Evolutionary conservation across 75 land plant species (phyloP).

Genomic region (Azolla pinnata): DNA sequence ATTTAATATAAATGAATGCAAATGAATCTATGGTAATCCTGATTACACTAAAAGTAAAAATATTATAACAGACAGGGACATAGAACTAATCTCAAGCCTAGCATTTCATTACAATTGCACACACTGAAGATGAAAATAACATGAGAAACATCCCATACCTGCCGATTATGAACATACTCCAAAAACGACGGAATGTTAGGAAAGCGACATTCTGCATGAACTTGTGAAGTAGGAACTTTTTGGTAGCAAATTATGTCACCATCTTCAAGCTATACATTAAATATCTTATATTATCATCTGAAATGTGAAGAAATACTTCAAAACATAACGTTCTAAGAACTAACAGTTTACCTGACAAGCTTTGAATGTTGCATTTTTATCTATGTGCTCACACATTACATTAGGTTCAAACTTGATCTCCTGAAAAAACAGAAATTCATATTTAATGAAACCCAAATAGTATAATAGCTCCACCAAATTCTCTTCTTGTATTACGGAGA

Average conservation of each 20-base stretch:
- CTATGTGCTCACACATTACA: slow-evolving; percentile 46
- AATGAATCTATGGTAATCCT: no score
- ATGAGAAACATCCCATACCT: slow-evolving; percentile 31
- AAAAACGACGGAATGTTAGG: slow-evolving; percentile 40
- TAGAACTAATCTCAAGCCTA: no score
- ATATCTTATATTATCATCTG: neutral
- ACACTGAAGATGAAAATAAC: no score
- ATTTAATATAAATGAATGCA: neutral
- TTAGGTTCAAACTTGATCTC: slow-evolving; percentile 46
- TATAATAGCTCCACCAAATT: neutral
- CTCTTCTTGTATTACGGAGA: neutral
- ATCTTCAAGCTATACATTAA: slow-evolving; percentile 31
- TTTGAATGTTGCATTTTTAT: slow-evolving; percentile 34
- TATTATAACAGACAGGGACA: no score
- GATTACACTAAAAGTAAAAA: no score
- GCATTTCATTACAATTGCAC: no score
- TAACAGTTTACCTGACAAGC: slow-evolving; percentile 28
- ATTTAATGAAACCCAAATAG: neutral
- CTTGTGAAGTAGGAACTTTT: slow-evolving; percentile 23
- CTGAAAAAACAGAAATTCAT: slow-evolving; percentile 12
- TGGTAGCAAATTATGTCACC: slow-evolving; percentile 41
- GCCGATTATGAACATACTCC: slow-evolving; percentile 36
- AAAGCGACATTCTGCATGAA: slow-evolving; percentile 24
- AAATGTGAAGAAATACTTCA: neutral
- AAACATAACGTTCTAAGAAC: neutral